A percentile compares a stretch with the other conserved stretches of the same genome.
These are phyloP conservation scores for Collybiopsis confluens DNA, from an alignment of 768 basidiomycete species.

Conservation along the genomic window DNA sequence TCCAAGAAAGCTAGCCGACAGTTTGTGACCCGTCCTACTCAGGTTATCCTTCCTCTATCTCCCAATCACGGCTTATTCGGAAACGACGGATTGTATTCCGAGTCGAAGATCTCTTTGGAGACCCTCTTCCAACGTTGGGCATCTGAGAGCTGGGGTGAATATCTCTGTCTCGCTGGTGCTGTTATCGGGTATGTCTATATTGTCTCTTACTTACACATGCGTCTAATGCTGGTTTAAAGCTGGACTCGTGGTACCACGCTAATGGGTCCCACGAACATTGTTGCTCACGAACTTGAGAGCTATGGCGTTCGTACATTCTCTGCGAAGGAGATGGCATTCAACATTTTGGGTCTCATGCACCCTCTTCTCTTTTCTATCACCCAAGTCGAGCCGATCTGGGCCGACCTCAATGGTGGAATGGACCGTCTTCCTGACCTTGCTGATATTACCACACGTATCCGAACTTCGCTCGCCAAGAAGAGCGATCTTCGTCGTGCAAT, in stretches of 20 bases:
- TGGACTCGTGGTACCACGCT: slow-evolving; percentile 99
- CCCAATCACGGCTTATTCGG: slow-evolving; percentile 98
- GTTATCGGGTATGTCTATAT: slow-evolving; percentile 79
- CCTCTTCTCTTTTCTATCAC: slow-evolving; percentile 98
- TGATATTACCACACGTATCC: slow-evolving; percentile 86
- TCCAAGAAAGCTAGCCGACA: slow-evolving; percentile 95
- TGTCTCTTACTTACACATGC: background rate
- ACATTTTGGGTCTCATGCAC: slow-evolving; percentile 98
- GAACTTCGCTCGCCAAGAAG: slow-evolving; percentile 74
- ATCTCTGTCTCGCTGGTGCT: slow-evolving; percentile 95
- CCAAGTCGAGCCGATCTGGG: slow-evolving; percentile 99
- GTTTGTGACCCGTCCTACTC: slow-evolving; percentile 96
- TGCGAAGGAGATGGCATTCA: slow-evolving; percentile 99
- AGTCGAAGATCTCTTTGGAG: slow-evolving; percentile 97
- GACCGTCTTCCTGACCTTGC: slow-evolving; percentile 94
- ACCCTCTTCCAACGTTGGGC: slow-evolving; percentile 98
- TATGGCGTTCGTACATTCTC: slow-evolving; percentile 97
- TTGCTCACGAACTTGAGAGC: slow-evolving; percentile 90
- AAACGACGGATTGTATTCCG: slow-evolving; percentile 96
- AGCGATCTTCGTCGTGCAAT: slow-evolving; percentile 92
- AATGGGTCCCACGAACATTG: slow-evolving; percentile 92
- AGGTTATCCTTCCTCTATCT: slow-evolving; percentile 95
- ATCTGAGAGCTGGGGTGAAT: slow-evolving; percentile 99
- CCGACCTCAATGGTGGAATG: slow-evolving; percentile 97
- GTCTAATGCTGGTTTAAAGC: slow-evolving; percentile 31